Conservation (phyloP, 805 yeast species). For the Yamadazyma insecticola region DNA sequence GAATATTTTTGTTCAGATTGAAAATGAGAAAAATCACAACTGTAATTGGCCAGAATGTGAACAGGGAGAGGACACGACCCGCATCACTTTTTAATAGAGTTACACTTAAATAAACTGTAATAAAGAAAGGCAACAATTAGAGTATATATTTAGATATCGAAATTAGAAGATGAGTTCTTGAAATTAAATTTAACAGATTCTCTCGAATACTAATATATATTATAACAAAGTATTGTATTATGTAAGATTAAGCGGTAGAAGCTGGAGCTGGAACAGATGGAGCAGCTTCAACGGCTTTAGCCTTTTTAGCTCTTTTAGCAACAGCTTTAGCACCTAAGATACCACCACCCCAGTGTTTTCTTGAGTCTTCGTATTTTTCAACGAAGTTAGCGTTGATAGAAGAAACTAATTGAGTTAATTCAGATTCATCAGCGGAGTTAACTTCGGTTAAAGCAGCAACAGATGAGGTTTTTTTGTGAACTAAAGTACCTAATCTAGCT, state of each 20-base stretch:
- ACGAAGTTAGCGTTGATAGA: slow-evolving; percentile 90
- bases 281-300: slow-evolving; percentile 44
- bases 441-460: slow-evolving; percentile 98
- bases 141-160: neutral
- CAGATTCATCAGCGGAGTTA: slow-evolving; percentile 89
- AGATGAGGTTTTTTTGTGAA: slow-evolving; percentile 95
- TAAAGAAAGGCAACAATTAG: neutral
- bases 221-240: neutral
- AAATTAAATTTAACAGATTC: neutral
- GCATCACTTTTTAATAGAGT: slow-evolving; percentile 1
- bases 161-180: neutral
- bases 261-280: slow-evolving; percentile 76
- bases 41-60: slow-evolving; percentile 19
- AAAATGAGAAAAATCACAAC: slow-evolving; percentile 21
- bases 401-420: slow-evolving; percentile 86
- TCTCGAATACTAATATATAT: neutral
- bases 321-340: slow-evolving; percentile 91
- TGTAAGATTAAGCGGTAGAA: slow-evolving; percentile 13
- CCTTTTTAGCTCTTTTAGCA: slow-evolving; percentile 76
- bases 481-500: slow-evolving; percentile 87
- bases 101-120: no score
- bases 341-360: slow-evolving; percentile 99
- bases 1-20: slow-evolving; percentile 5
- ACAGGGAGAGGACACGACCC: slow-evolving; percentile 7
- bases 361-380: slow-evolving; percentile 91